Percentiles rank a stretch among this genome's conserved stretches.
Conservation (phyloP, 768 basidiomycete genomes). For the Hortiboletus campestris region DNA sequence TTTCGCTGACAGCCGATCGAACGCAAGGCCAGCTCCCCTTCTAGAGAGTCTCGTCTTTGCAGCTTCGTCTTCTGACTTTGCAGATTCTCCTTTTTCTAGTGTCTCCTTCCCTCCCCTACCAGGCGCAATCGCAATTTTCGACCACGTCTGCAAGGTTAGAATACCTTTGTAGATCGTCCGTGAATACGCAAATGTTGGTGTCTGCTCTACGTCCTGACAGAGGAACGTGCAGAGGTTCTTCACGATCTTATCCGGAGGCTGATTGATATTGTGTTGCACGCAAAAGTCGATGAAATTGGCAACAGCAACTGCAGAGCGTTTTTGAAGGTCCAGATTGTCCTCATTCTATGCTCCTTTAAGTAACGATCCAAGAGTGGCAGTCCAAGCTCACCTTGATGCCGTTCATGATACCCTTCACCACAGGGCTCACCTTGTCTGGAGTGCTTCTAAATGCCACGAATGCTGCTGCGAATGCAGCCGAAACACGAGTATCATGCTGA, state of each 20-base stretch:
- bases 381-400: constrained; percentile 77
- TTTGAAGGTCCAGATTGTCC: constrained; percentile 84
- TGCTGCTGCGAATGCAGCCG: constrained; percentile 87
- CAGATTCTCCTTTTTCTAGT: constrained; percentile 40
- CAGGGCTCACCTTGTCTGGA: constrained; percentile 92
- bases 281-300: constrained; percentile 89
- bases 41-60: constrained; percentile 69
- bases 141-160: constrained; percentile 61
- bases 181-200: constrained; percentile 80
- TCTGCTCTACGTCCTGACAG: constrained; percentile 86
- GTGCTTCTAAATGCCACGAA: constrained; percentile 83
- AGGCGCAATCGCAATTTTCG: constrained; percentile 37
- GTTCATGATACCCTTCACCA: constrained; percentile 97
- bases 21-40: constrained; percentile 82
- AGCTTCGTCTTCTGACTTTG: constrained; percentile 51
- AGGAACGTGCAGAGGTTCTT: constrained; percentile 97
- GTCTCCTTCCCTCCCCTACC: constrained; percentile 38
- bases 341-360: constrained; percentile 59
- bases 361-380: not conserved
- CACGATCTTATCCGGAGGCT: constrained; percentile 94
- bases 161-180: constrained; percentile 68
- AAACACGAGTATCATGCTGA: constrained; percentile 83
- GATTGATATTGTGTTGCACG: constrained; percentile 62
- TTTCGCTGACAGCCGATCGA: constrained; percentile 69
- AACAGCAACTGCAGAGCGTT: constrained; percentile 81